Evolutionary conservation across 352 stramenopile genomes (phyloP), one percentile per base, ranked within the genome.

Genomic region (Phytophthora sojae): DNA sequence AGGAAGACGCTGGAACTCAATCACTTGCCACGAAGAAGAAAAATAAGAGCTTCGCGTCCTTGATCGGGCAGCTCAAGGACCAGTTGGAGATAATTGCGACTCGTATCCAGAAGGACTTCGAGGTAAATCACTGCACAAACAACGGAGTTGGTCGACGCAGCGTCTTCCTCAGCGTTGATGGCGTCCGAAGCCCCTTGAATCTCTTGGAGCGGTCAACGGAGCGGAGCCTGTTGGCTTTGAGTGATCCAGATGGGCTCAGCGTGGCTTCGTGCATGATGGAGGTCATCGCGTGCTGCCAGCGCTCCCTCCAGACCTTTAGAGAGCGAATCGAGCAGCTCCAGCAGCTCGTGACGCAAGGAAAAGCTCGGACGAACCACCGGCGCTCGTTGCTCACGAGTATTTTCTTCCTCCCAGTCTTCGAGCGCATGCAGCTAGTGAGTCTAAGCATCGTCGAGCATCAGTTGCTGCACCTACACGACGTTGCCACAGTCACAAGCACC

Each of bases 251-350:
- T 39, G 82, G 83, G n/a, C 76, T 92, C 37, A 89, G 82, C 29
- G 82, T 88, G 26, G 76, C 82, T 6, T 68, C 80, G 8, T 92
- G 85, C 45, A 90, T 92, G 77, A 64, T 91, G 53, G 85, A 92
- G 49, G 81, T 77, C 35, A 64, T 89, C 11, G 29, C 62, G 29
- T 89, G 77, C 0, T 79, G 78, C 29, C 54, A 80, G 14, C 81
- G 85, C 4, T 84, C 79, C 12, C 64, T 84, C 0, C 19, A 63
- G 4, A 80, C 70, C 0, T 85, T 88, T 59, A 52, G 66, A 45
- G 32, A 55, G 1, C 81, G 83, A 4, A 57, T 90, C 15, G 9
- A 56, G 21, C 65, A 82, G 14, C 58, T 91, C 0, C 62, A 78
- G 2, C 55, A 51, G 29, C 53, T 90, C 26, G 79, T 92, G 1